Conservation (phyloP, 1,284 basidiomycete genomes). For the Grifola frondosa region DNA sequence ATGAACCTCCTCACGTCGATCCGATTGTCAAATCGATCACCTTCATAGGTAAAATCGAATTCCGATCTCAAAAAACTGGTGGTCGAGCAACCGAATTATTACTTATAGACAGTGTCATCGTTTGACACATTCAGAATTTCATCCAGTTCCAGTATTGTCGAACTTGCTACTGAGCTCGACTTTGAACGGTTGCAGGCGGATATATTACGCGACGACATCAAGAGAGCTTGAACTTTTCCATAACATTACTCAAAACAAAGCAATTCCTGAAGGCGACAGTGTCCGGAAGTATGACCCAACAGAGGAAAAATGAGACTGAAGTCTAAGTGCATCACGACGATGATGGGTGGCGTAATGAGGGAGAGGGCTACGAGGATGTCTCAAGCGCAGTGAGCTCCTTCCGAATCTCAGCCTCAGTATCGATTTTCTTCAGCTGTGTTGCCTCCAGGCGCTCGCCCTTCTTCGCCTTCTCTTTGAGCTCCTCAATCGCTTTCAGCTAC, state of each 20-base stretch:
- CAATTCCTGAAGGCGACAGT: conserved; percentile 2
- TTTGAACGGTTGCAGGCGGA: too few relatives aligned
- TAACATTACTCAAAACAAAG: conserved; percentile 11
- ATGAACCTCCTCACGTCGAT: too few relatives aligned
- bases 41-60: too few relatives aligned
- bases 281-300: not conserved
- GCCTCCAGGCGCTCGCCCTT: conserved; percentile 89
- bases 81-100: too few relatives aligned
- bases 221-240: too few relatives aligned
- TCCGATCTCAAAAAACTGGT: too few relatives aligned
- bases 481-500: conserved; percentile 93
- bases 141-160: too few relatives aligned
- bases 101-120: too few relatives aligned
- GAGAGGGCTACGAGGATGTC: conserved; percentile 21
- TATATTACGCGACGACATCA: too few relatives aligned
- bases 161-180: too few relatives aligned
- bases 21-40: too few relatives aligned
- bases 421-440: conserved; percentile 95
- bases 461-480: conserved; percentile 87
- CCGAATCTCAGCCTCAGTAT: conserved; percentile 80
- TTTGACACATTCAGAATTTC: too few relatives aligned
- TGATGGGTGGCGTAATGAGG: not conserved
- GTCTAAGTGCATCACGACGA: not conserved
- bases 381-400: conserved; percentile 68
- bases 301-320: not conserved